Evolutionary conservation across 2,329 filamentous ascomycete species (phyloP).

Genomic region (Pseudogymnoascus sp.): DNA sequence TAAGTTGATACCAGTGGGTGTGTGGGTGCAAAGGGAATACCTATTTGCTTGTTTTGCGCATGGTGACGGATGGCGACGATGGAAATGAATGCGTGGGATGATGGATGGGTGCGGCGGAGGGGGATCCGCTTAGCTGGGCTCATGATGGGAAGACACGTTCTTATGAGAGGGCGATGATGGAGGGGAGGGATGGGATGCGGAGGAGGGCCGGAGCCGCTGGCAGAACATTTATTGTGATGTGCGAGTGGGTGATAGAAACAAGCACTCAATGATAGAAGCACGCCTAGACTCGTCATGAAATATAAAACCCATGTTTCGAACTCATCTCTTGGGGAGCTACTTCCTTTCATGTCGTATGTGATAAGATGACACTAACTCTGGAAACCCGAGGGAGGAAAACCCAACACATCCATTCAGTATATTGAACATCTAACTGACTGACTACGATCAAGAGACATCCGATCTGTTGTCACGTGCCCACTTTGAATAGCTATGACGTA

Average conservation of each 20-base stretch:
- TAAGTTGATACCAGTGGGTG: constrained; percentile 6
- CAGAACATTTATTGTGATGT: neutral
- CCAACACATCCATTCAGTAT: neutral
- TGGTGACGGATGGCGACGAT: constrained; percentile 3
- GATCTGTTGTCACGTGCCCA: neutral
- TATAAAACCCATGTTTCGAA: constrained; percentile 4
- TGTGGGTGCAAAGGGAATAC: constrained; percentile 1
- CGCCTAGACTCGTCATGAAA: constrained; percentile 4
- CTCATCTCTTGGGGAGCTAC: neutral
- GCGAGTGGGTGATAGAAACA: neutral
- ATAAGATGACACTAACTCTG: neutral
- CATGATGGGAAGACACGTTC: neutral
- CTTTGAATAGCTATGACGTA: neutral
- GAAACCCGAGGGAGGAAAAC: too few relatives aligned
- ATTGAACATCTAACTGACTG: neutral
- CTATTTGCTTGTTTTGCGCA: constrained; percentile 10
- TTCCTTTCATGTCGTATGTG: neutral
- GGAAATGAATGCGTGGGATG: neutral
- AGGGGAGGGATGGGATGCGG: neutral
- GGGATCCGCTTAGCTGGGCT: neutral
- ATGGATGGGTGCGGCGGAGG: neutral
- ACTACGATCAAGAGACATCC: neutral
- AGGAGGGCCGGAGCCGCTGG: neutral
- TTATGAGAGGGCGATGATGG: neutral
- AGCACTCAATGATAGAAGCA: neutral